A percentile compares a stretch with the other conserved stretches of the same genome.
Conservation (phyloP, 129 eudicot genomes). For the Flaveria linearis region DNA sequence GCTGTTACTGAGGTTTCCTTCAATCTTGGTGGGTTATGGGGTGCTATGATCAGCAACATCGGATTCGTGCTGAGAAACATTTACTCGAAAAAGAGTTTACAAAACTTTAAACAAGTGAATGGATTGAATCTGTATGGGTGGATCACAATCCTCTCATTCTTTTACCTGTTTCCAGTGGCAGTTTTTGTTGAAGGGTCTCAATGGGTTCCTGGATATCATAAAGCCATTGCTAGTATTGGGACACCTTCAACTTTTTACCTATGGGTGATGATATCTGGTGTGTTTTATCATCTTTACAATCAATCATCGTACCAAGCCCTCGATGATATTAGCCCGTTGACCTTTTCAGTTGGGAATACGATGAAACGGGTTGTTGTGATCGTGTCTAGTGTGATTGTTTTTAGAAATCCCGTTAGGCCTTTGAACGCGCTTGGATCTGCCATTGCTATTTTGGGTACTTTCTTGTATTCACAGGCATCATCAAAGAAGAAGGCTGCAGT, state of each 20-base stretch:
- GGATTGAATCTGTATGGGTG: constrained; percentile 91
- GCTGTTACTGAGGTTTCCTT: constrained; percentile 94
- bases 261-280: constrained; percentile 83
- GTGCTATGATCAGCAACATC: constrained; percentile 92
- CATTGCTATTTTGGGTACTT: constrained; percentile 89
- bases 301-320: constrained; percentile 92
- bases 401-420: constrained; percentile 93
- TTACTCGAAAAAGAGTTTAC: constrained; percentile 82
- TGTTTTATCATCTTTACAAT: constrained; percentile 88
- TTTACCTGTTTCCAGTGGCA: constrained; percentile 87
- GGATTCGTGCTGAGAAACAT: constrained; percentile 87
- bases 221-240: constrained; percentile 69
- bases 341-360: constrained; percentile 91
- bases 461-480: constrained; percentile 91
- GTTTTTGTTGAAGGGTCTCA: constrained; percentile 86
- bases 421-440: constrained; percentile 95
- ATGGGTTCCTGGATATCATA: constrained; percentile 83
- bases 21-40: constrained; percentile 84
- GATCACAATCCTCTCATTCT: constrained; percentile 70
- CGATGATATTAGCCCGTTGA: constrained; percentile 87
- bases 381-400: constrained; percentile 76
- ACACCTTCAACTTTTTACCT: constrained; percentile 67
- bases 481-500: constrained; percentile 67
- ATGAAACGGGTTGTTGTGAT: constrained; percentile 98
- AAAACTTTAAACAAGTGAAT: constrained; percentile 79